Conservation (phyloP, 2,329 filamentous ascomycete genomes). For the Septoria petroselini region DNA sequence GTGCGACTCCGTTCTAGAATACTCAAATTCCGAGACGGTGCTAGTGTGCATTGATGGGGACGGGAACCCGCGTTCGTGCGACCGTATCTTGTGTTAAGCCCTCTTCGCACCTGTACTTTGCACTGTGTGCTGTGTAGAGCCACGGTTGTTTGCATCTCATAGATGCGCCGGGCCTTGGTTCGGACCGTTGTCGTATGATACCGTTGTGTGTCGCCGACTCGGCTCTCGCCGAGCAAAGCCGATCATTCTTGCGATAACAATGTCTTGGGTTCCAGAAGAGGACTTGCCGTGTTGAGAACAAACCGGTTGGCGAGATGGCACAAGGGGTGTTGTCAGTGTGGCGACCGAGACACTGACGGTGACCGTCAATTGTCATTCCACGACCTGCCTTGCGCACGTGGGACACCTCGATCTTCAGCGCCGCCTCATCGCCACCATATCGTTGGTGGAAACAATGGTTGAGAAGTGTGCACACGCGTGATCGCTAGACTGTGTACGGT, state of each 20-base stretch:
- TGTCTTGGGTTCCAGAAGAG: neutral
- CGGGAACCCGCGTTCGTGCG: slow-evolving; percentile 18
- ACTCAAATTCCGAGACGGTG: slow-evolving; percentile 20
- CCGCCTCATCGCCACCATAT: neutral
- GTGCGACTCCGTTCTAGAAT: slow-evolving; percentile 21
- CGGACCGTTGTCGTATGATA: slow-evolving; percentile 4
- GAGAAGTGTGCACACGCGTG: neutral
- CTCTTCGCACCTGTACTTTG: slow-evolving; percentile 5
- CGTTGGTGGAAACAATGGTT: neutral
- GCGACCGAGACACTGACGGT: slow-evolving; percentile 6
- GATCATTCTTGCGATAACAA: neutral
- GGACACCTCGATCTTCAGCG: neutral
- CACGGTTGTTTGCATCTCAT: slow-evolving; percentile 10
- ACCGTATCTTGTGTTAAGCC: slow-evolving; percentile 16
- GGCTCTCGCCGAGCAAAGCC: slow-evolving; percentile 7
- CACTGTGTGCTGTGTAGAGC: slow-evolving; percentile 5
- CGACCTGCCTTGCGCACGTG: slow-evolving; percentile 2
- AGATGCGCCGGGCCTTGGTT: neutral
- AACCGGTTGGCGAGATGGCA: slow-evolving; percentile 18
- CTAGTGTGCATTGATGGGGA: slow-evolving; percentile 14
- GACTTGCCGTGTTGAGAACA: neutral
- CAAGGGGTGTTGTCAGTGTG: slow-evolving; percentile 13
- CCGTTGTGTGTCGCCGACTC: neutral
- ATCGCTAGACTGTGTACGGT: neutral
- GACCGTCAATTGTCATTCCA: slow-evolving; percentile 15